Evolutionary conservation across 106 monocot genomes (phyloP), one percentile per base, ranked within the genome.

Genomic region (Hemerocallis citrina): DNA sequence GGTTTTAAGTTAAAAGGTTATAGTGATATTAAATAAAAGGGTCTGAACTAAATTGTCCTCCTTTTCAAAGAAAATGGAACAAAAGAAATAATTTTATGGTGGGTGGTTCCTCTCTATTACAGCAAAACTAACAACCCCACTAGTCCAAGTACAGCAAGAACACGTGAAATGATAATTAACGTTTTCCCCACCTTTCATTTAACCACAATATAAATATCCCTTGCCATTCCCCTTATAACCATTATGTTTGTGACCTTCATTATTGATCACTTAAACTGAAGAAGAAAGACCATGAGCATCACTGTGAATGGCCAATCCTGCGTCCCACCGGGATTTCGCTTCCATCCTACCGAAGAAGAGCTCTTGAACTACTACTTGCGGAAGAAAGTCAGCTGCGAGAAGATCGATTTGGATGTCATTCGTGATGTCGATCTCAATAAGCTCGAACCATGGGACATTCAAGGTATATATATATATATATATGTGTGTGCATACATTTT

Each of bases 361-460:
- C 84, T 93, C 11, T 79, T 93, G 32, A 85, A 79, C 74, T 89
- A 93, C 72, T 93, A 93, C 77, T 55, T 93, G 36, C 52, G 79
- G 45, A 93, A 93, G 76, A 93, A 93, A 77, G 78, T 85, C 36
- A 85, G 68, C 25, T 61, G 73, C 29, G 76, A 93, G 79, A 79
- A 85, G 79, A 85, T 93, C 23, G 88, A 88, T 64, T 63, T 93
- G 35, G 93, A 93, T 31, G 85, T 93, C 66, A 93, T 93, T 30
- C 84, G 74, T 7, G 93, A 93, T 42, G 79, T 93, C 31, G 93
- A 93, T 75, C 93, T 93, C 45, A 93, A 93, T 49, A 93, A 85
- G 81, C 93, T 93, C 30, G 93, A 93, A 57, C 93, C 93, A 6
- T 94, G 93, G 93, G 93, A 94, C 48, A 89, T 94, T 19, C 93